Percentiles rank a stretch among this genome's conserved stretches.
These are phyloP conservation scores for Acer yangbiense DNA, from an alignment of 345 rosid genomes.

Conservation along the genomic window DNA sequence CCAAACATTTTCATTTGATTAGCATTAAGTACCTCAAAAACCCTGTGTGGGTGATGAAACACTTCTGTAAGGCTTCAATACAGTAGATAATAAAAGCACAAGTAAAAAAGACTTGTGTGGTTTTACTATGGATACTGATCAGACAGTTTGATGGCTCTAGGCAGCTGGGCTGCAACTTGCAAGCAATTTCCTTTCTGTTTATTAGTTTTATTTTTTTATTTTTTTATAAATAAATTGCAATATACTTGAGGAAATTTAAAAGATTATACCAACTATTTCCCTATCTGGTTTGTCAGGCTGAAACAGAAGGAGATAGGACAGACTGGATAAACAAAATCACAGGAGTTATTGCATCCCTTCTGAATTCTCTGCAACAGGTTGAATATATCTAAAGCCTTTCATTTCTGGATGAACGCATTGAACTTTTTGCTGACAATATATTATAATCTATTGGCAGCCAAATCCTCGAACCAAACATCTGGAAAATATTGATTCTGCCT, in stretches of 20 bases:
- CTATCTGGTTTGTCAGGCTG: conserved; percentile 57
- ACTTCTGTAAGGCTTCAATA: not conserved
- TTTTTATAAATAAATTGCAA: conserved; percentile 1
- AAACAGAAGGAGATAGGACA: conserved; percentile 79
- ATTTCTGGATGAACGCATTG: not conserved
- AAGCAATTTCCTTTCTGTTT: not conserved
- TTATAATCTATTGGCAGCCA: conserved; percentile 48
- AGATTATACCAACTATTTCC: conserved; percentile 1
- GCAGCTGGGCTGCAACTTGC: not conserved
- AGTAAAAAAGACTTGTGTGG: not conserved
- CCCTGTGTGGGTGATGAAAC: too few species aligned
- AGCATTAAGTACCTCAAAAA: not conserved
- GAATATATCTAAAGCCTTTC: conserved; percentile 13
- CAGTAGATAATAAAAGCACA: not conserved
- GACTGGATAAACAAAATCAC: conserved; percentile 86
- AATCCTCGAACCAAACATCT: conserved; percentile 31
- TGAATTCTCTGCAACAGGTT: conserved; percentile 78
- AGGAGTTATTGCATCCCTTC: conserved; percentile 67
- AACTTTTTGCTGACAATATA: conserved; percentile 21
- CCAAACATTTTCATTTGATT: not conserved
- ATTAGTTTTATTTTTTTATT: not conserved
- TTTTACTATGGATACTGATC: not conserved
- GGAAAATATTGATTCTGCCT: conserved; percentile 32
- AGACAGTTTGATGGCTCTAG: not conserved
- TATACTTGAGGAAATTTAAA: not conserved